Evolutionary conservation across 192 early-diverging fungal genomes (phyloP).

Genomic region (Umbelopsis vinacea): DNA sequence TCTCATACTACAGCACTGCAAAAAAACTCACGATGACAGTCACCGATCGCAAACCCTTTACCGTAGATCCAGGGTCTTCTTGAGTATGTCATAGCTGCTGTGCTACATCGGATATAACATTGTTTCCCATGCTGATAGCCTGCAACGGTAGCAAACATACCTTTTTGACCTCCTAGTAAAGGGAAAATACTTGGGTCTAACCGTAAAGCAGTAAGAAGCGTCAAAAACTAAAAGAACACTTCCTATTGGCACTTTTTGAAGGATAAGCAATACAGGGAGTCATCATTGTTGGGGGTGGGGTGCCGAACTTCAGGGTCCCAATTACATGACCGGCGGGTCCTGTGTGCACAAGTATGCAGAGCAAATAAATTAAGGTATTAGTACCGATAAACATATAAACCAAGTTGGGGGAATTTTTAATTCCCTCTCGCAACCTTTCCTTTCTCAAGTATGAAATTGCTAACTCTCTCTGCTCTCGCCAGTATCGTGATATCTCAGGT

Average conservation of each 20-base stretch:
- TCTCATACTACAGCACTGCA: too few relatives aligned
- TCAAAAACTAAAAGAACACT: not conserved
- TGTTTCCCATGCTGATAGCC: too few relatives aligned
- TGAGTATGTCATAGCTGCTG: too few relatives aligned
- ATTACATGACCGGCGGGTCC: not conserved
- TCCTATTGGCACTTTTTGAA: not conserved
- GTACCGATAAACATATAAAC: not conserved
- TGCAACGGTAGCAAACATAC: not conserved
- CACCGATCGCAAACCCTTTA: too few relatives aligned
- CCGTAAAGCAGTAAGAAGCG: not conserved
- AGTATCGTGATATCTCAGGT: not conserved
- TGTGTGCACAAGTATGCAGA: not conserved
- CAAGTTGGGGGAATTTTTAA: not conserved
- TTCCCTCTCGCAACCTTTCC: not conserved
- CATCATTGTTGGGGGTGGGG: not conserved
- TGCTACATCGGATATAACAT: too few relatives aligned
- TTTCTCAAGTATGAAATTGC: conserved; percentile 3
- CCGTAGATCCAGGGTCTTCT: too few relatives aligned
- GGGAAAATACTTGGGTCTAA: not conserved
- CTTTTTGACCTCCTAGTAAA: not conserved
- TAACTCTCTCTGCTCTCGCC: not conserved
- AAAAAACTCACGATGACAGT: too few relatives aligned
- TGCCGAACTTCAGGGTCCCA: conserved; percentile 3
- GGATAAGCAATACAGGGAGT: not conserved
- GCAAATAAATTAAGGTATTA: not conserved